Base-by-base conservation (phyloP, 1,284 basidiomycete species). In the Singerocomus inundabilis region DNA sequence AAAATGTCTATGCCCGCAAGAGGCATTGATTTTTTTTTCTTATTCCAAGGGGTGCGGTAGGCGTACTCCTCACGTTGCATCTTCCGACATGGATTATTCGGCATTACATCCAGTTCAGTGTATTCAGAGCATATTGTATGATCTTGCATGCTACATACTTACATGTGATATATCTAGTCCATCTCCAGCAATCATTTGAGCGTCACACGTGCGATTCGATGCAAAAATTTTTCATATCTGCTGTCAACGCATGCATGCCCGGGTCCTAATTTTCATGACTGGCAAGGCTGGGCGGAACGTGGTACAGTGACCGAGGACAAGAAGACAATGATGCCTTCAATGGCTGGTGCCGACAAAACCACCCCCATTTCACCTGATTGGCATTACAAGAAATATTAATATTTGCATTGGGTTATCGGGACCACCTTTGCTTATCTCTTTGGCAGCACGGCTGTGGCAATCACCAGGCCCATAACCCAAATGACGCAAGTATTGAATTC, bases 1-100 rank as follows among this genome's bases (percentile, higher is more conserved):
- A 82, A 62, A 76, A 74, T 54, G 77, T 85, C 7, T 81, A 81
- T 57, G 85, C 81, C 42, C 75, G 77, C 51, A 81, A 76, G 67
- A 77, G 66, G 61, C 68, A 59, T 4, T 61, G 48, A 64, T 21
- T 21, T 21, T 21, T 18, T 15, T 21, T 21, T 21, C 16, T 15
- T 30, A 34, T 39, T 49, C 52, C 24, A n/a, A 38, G 37, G 41
- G 48, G 44, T 25, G 12, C 25, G 33, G 37, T 18, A n/a, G n/a
- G 12, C 18, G 9, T 32, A 18, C 30, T 40, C 46, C 25, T 26
- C 35, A 38, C 24, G 6, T 29, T 45, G 21, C 35, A 33, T 38
- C 52, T 39, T 29, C 15, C 33, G 11, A 26, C 46, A 41, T 44
- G 49, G 35, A 46, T 58, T 48, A 21, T 46, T 55, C 28, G 32